phyloP scores from a whole-genome alignment of 106 monocot genomes.

The Agapanthus africanus region DNA sequence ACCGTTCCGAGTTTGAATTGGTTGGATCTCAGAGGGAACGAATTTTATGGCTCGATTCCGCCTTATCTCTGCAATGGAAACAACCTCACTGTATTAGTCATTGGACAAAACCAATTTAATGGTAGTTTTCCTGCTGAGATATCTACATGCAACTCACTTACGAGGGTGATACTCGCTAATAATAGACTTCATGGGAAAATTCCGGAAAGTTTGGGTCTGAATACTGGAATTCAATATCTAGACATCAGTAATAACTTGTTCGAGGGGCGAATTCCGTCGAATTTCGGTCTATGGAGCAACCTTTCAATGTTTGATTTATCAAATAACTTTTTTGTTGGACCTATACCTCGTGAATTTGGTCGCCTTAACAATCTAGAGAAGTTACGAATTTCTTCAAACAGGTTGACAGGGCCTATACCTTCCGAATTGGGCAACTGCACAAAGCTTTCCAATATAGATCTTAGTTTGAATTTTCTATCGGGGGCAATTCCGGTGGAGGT shows the following conservation, averaged over 20 bases:
- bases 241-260: slow-evolving; percentile 53
- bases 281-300: slow-evolving; percentile 33
- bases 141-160: slow-evolving; percentile 29
- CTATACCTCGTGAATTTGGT: slow-evolving; percentile 42
- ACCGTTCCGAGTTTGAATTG: slow-evolving; percentile 27
- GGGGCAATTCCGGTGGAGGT: slow-evolving; percentile 43
- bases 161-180: slow-evolving; percentile 44
- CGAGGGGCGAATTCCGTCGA: slow-evolving; percentile 35
- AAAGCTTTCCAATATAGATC: slow-evolving; percentile 37
- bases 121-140: slow-evolving; percentile 41
- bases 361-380: slow-evolving; percentile 38
- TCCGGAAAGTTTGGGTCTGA: slow-evolving; percentile 25
- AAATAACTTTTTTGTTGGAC: slow-evolving; percentile 45
- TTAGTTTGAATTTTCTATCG: slow-evolving; percentile 46
- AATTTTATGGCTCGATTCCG: slow-evolving; percentile 53
- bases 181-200: slow-evolving; percentile 41
- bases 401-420: slow-evolving; percentile 49
- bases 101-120: slow-evolving; percentile 49
- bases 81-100: slow-evolving; percentile 35
- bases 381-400: slow-evolving; percentile 42
- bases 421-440: slow-evolving; percentile 36
- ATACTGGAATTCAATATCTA: slow-evolving; percentile 46
- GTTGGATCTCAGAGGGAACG: slow-evolving; percentile 52
- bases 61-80: slow-evolving; percentile 37
- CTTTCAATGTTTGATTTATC: slow-evolving; percentile 68